These are phyloP conservation scores for Aspergillus phoenicis DNA, from an alignment of 2,329 filamentous ascomycete species.

Conservation along the genomic window DNA sequence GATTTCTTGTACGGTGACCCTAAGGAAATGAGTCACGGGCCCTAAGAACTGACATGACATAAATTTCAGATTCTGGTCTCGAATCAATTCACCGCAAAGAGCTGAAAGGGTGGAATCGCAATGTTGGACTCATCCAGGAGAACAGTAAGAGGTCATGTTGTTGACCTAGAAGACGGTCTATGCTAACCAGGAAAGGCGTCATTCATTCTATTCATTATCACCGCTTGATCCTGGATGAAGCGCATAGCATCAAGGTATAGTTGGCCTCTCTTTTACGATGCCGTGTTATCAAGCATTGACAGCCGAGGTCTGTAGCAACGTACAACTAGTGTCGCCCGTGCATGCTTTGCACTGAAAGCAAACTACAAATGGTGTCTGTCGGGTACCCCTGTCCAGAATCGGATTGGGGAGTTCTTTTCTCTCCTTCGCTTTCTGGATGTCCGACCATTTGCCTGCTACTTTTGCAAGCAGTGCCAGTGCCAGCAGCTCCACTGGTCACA, in stretches of 20 bases:
- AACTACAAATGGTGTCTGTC: constrained; percentile 94
- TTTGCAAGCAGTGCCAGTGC: constrained; percentile 86
- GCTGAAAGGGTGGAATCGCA: constrained; percentile 82
- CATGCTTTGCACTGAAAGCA: constrained; percentile 87
- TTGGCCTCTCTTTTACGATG: not conserved
- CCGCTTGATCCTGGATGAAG: constrained; percentile 90
- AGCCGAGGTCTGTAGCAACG: constrained; percentile 48
- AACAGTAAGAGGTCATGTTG: constrained; percentile 48
- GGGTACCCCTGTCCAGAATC: constrained; percentile 93
- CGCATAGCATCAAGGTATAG: constrained; percentile 82
- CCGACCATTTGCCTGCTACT: constrained; percentile 86
- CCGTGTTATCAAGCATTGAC: not conserved
- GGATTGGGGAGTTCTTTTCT: constrained; percentile 96
- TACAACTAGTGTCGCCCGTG: constrained; percentile 87
- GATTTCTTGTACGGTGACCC: constrained; percentile 74
- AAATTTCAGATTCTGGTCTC: constrained; percentile 58
- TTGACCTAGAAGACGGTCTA: not conserved
- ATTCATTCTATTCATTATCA: constrained; percentile 89
- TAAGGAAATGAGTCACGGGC: not conserved
- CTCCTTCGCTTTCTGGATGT: constrained; percentile 89
- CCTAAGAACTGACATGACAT: constrained; percentile 16
- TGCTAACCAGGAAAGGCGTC: constrained; percentile 53
- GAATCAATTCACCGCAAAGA: constrained; percentile 93
- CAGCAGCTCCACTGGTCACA: constrained; percentile 82
- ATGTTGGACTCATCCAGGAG: constrained; percentile 79